Evolutionary conservation across 352 stramenopile genomes (phyloP).

Genomic region (Elongisporangium senticosum): DNA sequence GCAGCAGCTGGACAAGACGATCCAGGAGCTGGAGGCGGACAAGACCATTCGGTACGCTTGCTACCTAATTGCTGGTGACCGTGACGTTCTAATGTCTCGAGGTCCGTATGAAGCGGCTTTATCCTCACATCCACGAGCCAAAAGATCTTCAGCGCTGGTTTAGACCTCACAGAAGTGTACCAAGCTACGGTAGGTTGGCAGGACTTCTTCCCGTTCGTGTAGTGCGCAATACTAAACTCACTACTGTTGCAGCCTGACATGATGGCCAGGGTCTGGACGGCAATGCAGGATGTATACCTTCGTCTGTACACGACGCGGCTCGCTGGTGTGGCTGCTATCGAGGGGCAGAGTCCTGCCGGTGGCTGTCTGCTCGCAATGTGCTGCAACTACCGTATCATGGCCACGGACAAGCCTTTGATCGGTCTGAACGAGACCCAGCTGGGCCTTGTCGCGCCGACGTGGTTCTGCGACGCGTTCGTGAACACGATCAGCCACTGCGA

Average conservation of each 20-base stretch:
- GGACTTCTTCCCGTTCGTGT: not conserved
- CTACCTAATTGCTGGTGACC: not conserved
- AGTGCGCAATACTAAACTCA: not conserved
- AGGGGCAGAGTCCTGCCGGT: slow-evolving; percentile 89
- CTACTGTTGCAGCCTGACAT: slow-evolving; percentile 23
- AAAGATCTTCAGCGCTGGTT: slow-evolving; percentile 87
- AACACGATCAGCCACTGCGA: slow-evolving; percentile 83
- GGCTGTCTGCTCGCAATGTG: slow-evolving; percentile 92
- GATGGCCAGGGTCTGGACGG: slow-evolving; percentile 87
- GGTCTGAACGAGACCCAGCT: slow-evolving; percentile 94
- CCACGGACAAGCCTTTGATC: slow-evolving; percentile 82
- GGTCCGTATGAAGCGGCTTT: slow-evolving; percentile 38
- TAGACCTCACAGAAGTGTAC: slow-evolving; percentile 93
- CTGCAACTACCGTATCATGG: slow-evolving; percentile 94
- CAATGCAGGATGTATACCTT: slow-evolving; percentile 90
- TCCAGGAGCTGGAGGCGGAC: slow-evolving; percentile 70
- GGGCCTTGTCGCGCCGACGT: slow-evolving; percentile 85
- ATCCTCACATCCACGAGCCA: slow-evolving; percentile 74
- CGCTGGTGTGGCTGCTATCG: slow-evolving; percentile 85
- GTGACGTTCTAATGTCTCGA: not conserved
- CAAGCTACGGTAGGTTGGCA: slow-evolving; percentile 52
- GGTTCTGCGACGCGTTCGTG: slow-evolving; percentile 74
- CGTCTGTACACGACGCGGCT: slow-evolving; percentile 90
- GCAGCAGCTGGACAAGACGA: slow-evolving; percentile 54
- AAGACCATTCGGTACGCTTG: slow-evolving; percentile 57